Evolutionary conservation across 2,329 filamentous ascomycete species (phyloP).

Genomic region (Calonectria pseudoreteaudii): DNA sequence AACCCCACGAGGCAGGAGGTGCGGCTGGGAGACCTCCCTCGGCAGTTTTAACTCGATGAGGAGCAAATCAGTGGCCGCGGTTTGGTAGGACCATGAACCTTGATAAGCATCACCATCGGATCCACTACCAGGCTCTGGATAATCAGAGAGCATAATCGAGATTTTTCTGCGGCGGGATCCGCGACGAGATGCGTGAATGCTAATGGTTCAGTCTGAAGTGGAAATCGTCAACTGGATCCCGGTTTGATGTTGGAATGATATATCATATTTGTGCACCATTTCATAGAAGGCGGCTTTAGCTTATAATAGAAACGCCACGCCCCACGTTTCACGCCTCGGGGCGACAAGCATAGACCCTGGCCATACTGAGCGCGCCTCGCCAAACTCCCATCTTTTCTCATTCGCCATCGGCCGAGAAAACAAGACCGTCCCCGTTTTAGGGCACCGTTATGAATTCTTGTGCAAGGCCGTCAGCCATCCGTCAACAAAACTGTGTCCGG

Average conservation of each 20-base stretch:
- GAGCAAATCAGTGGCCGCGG: slow-evolving; percentile 19
- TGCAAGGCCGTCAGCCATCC: slow-evolving; percentile 25
- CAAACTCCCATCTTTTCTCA: slow-evolving; percentile 40
- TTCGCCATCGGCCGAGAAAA: slow-evolving; percentile 41
- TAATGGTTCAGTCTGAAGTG: slow-evolving; percentile 36
- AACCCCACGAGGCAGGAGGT: slow-evolving; percentile 25
- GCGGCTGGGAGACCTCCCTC: slow-evolving; percentile 10
- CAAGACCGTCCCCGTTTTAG: slow-evolving; percentile 40
- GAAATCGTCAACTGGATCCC: slow-evolving; percentile 29
- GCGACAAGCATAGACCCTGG: slow-evolving; percentile 19
- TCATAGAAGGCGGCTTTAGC: slow-evolving; percentile 35
- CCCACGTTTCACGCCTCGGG: slow-evolving; percentile 18
- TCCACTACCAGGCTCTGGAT: slow-evolving; percentile 14
- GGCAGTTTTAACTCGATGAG: slow-evolving; percentile 31
- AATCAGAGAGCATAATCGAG: slow-evolving; percentile 35
- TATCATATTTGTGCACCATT: slow-evolving; percentile 35
- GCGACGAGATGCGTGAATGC: slow-evolving; percentile 36
- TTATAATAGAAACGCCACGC: slow-evolving; percentile 29
- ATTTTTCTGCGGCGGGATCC: slow-evolving; percentile 33
- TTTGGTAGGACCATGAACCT: slow-evolving; percentile 11
- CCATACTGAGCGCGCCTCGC: slow-evolving; percentile 19
- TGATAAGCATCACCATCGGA: slow-evolving; percentile 7
- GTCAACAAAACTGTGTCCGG: slow-evolving; percentile 35
- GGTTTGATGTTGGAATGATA: slow-evolving; percentile 31
- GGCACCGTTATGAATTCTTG: slow-evolving; percentile 35